These are phyloP conservation scores for Cutaneotrichosporon daszewskae DNA, from an alignment of 1,284 basidiomycete species.

Conservation along the genomic window DNA sequence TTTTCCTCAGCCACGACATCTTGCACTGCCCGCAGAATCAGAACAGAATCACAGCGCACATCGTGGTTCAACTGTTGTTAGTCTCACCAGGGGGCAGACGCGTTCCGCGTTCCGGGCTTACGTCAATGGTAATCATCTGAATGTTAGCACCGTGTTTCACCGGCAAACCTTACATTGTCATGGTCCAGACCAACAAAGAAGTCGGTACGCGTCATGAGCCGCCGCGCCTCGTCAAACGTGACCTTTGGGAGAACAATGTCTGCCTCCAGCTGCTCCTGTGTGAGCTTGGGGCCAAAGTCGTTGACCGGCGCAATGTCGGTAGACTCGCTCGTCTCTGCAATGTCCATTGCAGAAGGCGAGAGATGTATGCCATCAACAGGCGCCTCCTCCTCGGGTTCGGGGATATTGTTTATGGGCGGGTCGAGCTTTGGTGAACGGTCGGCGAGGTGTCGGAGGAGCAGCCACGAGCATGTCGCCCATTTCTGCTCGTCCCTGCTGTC, in stretches of 20 bases:
- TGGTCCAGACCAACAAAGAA: slow-evolving; percentile 59
- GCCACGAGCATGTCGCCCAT: slow-evolving; percentile 65
- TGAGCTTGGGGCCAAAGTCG: not conserved
- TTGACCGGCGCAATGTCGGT: not conserved
- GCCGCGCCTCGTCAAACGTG: slow-evolving; percentile 42
- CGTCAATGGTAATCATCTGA: slow-evolving; percentile 73
- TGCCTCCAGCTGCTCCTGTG: slow-evolving; percentile 15
- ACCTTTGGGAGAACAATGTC: slow-evolving; percentile 36
- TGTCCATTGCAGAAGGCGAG: slow-evolving; percentile 7
- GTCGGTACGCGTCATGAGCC: slow-evolving; percentile 76
- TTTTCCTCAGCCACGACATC: slow-evolving; percentile 64
- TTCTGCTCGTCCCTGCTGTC: slow-evolving; percentile 56
- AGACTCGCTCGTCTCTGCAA: not conserved
- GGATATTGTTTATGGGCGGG: not conserved
- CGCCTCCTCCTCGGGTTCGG: not conserved
- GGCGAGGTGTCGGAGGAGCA: slow-evolving; percentile 65
- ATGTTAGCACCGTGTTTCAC: not conserved
- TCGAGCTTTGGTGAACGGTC: slow-evolving; percentile 7
- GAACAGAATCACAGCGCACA: slow-evolving; percentile 70
- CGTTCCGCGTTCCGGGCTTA: slow-evolving; percentile 31
- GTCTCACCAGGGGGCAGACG: not conserved
- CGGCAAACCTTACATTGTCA: slow-evolving; percentile 35
- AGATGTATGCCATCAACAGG: slow-evolving; percentile 3
- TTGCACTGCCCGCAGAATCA: slow-evolving; percentile 63
- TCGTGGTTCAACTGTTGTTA: slow-evolving; percentile 53